These are phyloP conservation scores for Solanum medicagineum DNA, from an alignment of 257 asterid species.

Conservation along the genomic window DNA sequence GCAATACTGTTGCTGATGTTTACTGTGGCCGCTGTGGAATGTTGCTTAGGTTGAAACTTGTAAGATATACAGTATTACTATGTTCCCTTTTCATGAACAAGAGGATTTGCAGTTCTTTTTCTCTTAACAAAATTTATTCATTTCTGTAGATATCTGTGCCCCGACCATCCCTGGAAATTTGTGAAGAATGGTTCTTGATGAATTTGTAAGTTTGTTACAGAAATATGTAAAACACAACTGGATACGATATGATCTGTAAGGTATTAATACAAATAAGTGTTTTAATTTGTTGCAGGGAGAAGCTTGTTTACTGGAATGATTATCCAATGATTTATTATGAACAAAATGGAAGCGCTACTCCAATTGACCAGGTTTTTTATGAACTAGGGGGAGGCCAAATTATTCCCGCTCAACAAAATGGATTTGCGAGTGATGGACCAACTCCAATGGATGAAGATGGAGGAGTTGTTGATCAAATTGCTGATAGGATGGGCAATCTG, in stretches of 20 bases:
- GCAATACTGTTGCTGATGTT: background rate
- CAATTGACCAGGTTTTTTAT: background rate
- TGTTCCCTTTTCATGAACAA: background rate
- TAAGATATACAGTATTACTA: background rate
- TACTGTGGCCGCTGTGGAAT: background rate
- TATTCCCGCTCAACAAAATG: background rate
- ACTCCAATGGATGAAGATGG: background rate
- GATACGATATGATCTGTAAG: background rate
- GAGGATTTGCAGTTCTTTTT: background rate
- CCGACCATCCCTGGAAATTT: background rate
- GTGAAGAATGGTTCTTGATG: background rate
- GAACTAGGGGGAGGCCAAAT: background rate
- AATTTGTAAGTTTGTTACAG: background rate
- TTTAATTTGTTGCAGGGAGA: background rate
- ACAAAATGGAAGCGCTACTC: background rate
- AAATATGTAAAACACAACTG: background rate
- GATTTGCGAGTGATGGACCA: background rate
- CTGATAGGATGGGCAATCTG: background rate
- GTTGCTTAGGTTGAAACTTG: background rate
- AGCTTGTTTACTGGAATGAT: background rate
- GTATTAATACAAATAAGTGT: background rate
- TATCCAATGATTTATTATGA: background rate
- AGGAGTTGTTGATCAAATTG: too few relatives aligned
- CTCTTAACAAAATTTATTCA: background rate
- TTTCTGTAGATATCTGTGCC: background rate